Percentiles rank a stretch among this genome's conserved stretches.
phyloP scores from a whole-genome alignment of 495 filamentous ascomycete genomes.

The Letharia lupina region DNA sequence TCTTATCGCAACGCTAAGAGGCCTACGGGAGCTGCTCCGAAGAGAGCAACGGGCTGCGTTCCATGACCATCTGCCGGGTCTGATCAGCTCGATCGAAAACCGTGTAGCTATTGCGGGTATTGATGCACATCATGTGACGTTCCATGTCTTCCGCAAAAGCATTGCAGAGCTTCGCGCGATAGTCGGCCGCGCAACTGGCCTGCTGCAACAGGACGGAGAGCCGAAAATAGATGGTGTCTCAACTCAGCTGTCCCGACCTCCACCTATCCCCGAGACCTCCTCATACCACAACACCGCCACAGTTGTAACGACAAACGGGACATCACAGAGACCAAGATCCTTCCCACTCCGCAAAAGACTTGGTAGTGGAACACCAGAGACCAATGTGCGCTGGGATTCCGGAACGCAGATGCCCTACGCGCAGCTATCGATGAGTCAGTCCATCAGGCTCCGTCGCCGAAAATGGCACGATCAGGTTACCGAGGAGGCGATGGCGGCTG shows the following conservation, averaged over 20 bases:
- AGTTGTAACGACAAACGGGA: conserved; percentile 53
- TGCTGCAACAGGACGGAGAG: conserved; percentile 1
- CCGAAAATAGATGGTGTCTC: neutral
- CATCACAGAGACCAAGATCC: conserved; percentile 50
- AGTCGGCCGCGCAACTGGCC: conserved; percentile 11
- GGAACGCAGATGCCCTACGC: conserved; percentile 24
- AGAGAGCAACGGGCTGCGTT: conserved; percentile 12
- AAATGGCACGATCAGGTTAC: conserved; percentile 37
- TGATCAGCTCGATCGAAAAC: conserved; percentile 11
- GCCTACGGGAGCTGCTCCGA: conserved; percentile 9
- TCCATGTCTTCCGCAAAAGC: conserved; percentile 11
- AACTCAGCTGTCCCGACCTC: conserved; percentile 12
- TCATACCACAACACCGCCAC: conserved; percentile 39
- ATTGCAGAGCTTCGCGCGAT: conserved; percentile 11
- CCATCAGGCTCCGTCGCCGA: conserved; percentile 9
- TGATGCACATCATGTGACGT: neutral
- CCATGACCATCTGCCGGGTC: conserved; percentile 8
- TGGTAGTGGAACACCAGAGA: conserved; percentile 19
- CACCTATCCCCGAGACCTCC: conserved; percentile 14
- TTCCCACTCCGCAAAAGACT: conserved; percentile 40
- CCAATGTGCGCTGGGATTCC: conserved; percentile 19
- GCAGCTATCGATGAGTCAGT: conserved; percentile 25
- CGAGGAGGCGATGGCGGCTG: conserved; percentile 36
- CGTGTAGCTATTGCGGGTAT: neutral
- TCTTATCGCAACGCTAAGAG: conserved; percentile 4